Conservation (phyloP, 2,329 filamentous ascomycete species). For the Septoria linicola region DNA sequence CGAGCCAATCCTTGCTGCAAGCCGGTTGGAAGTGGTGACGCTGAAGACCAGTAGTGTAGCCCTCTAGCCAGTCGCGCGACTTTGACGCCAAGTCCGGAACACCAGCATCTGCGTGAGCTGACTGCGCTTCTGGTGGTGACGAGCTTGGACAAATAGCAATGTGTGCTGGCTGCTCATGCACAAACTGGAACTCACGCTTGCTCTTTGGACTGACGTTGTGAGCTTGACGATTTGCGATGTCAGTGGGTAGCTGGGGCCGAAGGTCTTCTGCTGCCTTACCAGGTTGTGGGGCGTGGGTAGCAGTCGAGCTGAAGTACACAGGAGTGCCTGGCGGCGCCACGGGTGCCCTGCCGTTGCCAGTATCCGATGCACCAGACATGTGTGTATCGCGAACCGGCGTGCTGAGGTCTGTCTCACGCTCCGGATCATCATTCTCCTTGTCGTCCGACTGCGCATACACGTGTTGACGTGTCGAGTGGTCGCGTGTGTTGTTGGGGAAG, state of each 20-base stretch:
- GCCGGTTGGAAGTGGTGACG: conserved; percentile 31
- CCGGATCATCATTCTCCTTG: conserved; percentile 5
- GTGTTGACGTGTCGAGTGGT: conserved; percentile 39
- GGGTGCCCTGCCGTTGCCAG: conserved; percentile 22
- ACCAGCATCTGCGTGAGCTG: conserved; percentile 19
- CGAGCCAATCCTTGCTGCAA: conserved; percentile 32
- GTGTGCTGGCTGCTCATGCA: conserved; percentile 31
- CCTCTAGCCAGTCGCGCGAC: conserved; percentile 35
- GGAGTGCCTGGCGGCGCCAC: conserved; percentile 34
- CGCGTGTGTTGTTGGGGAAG: conserved; percentile 41
- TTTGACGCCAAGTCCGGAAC: conserved; percentile 29
- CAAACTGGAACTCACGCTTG: conserved; percentile 32
- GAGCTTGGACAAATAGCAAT: conserved; percentile 7
- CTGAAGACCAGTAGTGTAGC: conserved; percentile 36
- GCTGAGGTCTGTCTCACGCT: conserved; percentile 4
- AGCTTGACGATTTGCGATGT: conserved; percentile 26
- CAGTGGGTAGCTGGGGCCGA: conserved; percentile 4
- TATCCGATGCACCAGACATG: conserved; percentile 8
- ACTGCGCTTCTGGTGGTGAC: conserved; percentile 21
- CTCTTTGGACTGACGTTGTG: conserved; percentile 36
- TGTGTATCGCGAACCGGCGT: conserved; percentile 3
- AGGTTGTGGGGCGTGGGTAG: conserved; percentile 16
- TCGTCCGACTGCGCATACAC: conserved; percentile 32
- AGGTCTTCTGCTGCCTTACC: conserved; percentile 6
- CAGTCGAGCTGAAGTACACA: conserved; percentile 21